A percentile compares a stretch with the other conserved stretches of the same genome.
Evolutionary conservation across 805 yeast genomes (phyloP).

Genomic region (Blastobotrys peoriensis): DNA sequence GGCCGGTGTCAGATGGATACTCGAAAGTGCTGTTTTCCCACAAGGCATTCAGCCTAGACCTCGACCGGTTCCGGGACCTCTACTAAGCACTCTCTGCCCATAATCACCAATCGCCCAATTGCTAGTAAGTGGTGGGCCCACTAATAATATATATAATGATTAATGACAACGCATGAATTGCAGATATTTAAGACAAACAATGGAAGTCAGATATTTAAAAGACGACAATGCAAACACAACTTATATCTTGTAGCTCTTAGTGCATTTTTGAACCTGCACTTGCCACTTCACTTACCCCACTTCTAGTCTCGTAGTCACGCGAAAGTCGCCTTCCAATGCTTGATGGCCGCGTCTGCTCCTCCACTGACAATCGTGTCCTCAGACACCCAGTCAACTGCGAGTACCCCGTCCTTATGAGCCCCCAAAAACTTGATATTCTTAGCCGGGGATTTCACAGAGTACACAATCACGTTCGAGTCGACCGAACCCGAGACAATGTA

Average conservation of each 20-base stretch:
- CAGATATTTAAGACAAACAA: too few relatives aligned
- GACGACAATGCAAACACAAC: too few relatives aligned
- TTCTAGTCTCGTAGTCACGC: too few relatives aligned
- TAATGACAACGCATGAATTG: too few relatives aligned
- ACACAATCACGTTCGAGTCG: conserved; percentile 75
- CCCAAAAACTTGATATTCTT: conserved; percentile 67
- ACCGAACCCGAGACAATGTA: conserved; percentile 73
- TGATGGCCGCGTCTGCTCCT: conserved; percentile 79
- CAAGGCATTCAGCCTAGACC: neutral
- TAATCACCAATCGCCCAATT: too few relatives aligned
- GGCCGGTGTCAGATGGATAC: neutral
- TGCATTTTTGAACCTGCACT: too few relatives aligned
- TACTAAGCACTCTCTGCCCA: too few relatives aligned
- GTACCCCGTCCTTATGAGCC: conserved; percentile 87
- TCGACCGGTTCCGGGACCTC: neutral
- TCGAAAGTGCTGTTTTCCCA: neutral
- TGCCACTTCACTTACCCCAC: too few relatives aligned
- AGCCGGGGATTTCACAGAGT: conserved; percentile 72
- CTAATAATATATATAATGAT: too few relatives aligned
- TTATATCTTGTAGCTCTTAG: too few relatives aligned
- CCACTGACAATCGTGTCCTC: conserved; percentile 51
- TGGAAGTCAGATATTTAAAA: too few relatives aligned
- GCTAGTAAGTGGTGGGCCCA: too few relatives aligned
- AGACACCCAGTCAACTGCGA: conserved; percentile 60
- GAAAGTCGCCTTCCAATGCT: conserved; percentile 52